Evolutionary conservation across 176 grass and related monocot species (phyloP), one percentile per base, ranked within the genome.

Genomic region (Rhynchospora breviuscula): DNA sequence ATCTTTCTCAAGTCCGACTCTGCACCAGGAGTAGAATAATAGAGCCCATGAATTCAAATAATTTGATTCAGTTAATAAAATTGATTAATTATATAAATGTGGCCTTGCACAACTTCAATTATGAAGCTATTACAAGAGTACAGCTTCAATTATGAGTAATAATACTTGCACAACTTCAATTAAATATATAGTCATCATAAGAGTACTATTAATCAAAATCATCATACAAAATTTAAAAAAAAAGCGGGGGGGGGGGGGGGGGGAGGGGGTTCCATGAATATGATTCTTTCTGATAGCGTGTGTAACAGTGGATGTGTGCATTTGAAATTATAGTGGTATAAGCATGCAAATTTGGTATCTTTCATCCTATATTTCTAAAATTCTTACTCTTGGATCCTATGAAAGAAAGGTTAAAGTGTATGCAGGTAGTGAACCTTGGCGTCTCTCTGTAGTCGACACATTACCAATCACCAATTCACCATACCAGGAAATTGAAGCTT

Each of bases 1-100:
- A 66, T 51, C 23, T 29, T 82, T 63, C 8, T 82, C 80, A 66
- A 68, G 59, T 82, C 80, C n/a, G 80, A 82, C 21, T 82, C 80
- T 82, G 61, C 57, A 65, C 72, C 52, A 77, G 31, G 49, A 77
- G 12, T 8, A 56, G 23, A 56, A 21, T 29, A 25, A 31, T 31
- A 33, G 72, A 29, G 25, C 45, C 51, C 47, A 23, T 53, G 21
- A 75, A 8, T 25, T 53, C 47, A 75, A 23, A 75, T 69, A 25
- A 31, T 56, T 31, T 56, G 72, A 1, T 15, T 17, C 1, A 52
- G 17, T 31, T 31, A 6, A 54, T 1, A 14, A 54, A 49, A 77
- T 2, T 26, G 22, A 29, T 76, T 11, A 25, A 76, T 76, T 23
- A 52, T 64, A 14, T 10, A 52, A 11, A 52, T 52, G 49, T 40